These are phyloP conservation scores for Tilletia setariae DNA, from an alignment of 1,284 basidiomycete species.

Conservation along the genomic window DNA sequence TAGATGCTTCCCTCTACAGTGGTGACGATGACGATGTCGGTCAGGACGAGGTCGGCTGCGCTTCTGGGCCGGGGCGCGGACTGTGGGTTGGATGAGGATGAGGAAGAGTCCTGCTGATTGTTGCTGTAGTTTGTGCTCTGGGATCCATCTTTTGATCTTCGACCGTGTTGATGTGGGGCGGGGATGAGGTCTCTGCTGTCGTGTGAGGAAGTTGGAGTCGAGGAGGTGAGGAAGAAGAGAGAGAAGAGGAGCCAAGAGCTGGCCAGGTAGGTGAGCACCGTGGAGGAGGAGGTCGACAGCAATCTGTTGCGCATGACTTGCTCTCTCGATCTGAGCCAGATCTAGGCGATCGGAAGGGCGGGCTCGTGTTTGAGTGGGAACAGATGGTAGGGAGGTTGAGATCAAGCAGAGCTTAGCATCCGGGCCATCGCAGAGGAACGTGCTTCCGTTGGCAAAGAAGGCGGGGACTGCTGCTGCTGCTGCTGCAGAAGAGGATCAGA, in stretches of 20 bases:
- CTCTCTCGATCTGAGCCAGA: neutral
- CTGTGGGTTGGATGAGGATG: neutral
- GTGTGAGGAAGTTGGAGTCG: neutral
- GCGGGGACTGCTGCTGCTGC: too few species aligned
- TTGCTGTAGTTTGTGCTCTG: neutral
- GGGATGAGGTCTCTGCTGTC: conserved; percentile 9
- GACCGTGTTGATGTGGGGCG: neutral
- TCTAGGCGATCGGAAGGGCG: too few species aligned
- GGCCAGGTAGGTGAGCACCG: conserved; percentile 8
- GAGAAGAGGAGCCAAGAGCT: conserved; percentile 1
- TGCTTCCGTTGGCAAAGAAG: too few species aligned
- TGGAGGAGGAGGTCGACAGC: neutral
- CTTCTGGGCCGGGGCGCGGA: neutral
- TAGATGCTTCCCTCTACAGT: conserved; percentile 87
- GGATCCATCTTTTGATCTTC: neutral
- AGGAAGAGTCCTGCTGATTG: neutral
- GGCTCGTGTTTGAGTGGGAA: too few species aligned
- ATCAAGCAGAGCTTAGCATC: too few species aligned
- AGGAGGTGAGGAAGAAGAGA: neutral
- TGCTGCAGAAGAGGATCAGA: too few species aligned
- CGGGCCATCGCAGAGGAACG: too few species aligned
- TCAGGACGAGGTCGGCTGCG: conserved; percentile 61
- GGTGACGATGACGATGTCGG: conserved; percentile 76
- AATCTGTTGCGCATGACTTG: neutral
- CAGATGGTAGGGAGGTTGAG: too few species aligned